A percentile compares a stretch with the other conserved stretches of the same genome.
phyloP scores from a whole-genome alignment of 2,329 filamentous ascomycete genomes.

The Fusarium sp. region DNA sequence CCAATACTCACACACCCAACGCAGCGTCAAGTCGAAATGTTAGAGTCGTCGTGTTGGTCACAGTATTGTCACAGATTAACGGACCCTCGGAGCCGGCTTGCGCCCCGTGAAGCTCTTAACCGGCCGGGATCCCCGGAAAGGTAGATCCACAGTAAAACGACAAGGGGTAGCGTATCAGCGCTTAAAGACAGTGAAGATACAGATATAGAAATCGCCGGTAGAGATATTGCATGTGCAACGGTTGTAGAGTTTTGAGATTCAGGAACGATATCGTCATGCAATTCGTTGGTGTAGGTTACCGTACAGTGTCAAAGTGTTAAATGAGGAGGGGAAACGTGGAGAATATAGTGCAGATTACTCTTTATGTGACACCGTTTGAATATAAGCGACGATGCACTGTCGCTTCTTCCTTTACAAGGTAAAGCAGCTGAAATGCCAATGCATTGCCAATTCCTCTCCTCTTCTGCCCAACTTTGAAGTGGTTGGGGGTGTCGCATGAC shows the following conservation, averaged over 20 bases:
- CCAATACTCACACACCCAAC: no score
- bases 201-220: neutral
- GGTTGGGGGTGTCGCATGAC: conserved; percentile 36
- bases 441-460: neutral
- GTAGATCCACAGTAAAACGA: conserved; percentile 9
- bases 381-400: conserved; percentile 17
- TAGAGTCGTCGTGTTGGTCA: neutral
- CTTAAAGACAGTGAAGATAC: neutral
- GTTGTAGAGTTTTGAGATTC: neutral
- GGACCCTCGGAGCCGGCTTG: conserved; percentile 31
- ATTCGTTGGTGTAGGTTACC: conserved; percentile 1
- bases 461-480: conserved; percentile 1
- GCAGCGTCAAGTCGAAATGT: neutral
- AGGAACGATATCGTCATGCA: neutral
- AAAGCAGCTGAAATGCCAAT: conserved; percentile 23
- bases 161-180: conserved; percentile 5
- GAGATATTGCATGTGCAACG: neutral
- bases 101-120: conserved; percentile 21
- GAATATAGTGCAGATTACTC: neutral
- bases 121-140: conserved; percentile 26
- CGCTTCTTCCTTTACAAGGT: neutral
- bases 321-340: conserved; percentile 24
- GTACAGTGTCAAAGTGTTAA: conserved; percentile 5
- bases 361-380: conserved; percentile 24
- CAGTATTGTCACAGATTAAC: conserved; percentile 9